phyloP scores from a whole-genome alignment of 2,329 filamentous ascomycete species.

The Sporothrix humicola region DNA sequence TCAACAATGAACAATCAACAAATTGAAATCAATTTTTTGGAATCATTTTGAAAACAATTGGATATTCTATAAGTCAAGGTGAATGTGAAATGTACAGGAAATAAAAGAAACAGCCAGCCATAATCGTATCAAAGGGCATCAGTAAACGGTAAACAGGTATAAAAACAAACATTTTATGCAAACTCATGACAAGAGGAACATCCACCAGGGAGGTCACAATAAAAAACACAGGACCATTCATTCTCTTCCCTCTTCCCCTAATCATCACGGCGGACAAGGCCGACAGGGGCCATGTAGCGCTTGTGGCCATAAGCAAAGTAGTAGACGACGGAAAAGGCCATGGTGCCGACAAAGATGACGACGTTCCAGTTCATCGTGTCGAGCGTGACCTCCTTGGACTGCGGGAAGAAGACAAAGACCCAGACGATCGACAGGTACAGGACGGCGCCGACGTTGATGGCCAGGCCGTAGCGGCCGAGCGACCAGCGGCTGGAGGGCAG shows the following conservation, averaged over 20 bases:
- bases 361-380: constrained; percentile 57
- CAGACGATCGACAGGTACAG: constrained; percentile 54
- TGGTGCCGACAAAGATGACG: constrained; percentile 51
- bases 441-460: constrained; percentile 52
- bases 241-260: constrained; percentile 29
- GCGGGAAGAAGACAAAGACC: constrained; percentile 57
- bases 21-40: background rate
- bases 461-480: constrained; percentile 51
- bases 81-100: background rate
- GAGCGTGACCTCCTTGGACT: constrained; percentile 45
- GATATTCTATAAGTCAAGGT: background rate
- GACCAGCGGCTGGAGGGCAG: constrained; percentile 50
- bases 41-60: background rate
- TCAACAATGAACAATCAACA: background rate
- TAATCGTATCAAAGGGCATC: constrained; percentile 16
- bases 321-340: constrained; percentile 49
- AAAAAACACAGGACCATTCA: background rate
- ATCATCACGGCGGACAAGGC: constrained; percentile 37
- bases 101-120: background rate
- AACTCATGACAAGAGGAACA: background rate
- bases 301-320: constrained; percentile 45
- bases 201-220: background rate
- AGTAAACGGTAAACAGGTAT: constrained; percentile 12
- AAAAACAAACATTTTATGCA: background rate
- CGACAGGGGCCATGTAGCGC: constrained; percentile 39